These are phyloP conservation scores for grape (Vitis vinifera) DNA, from an alignment of 164 flowering plant genomes.

Conservation along the genomic window ASM3070453v1 NC_081812.1:22343001-22343500, in stretches of 20 bases:
- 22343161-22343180: neutral
- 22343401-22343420: slow-evolving; percentile 29
- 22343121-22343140: slow-evolving; percentile 86
- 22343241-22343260: slow-evolving; percentile 36
- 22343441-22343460: neutral
- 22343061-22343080: slow-evolving; percentile 70
- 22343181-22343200: neutral
- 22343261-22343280: slow-evolving; percentile 40
- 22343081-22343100: slow-evolving; percentile 68
- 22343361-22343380: slow-evolving; percentile 7
- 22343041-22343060: slow-evolving; percentile 66
- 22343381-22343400: slow-evolving; percentile 18
- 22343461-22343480: slow-evolving; percentile 6
- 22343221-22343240: neutral
- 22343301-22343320: slow-evolving; percentile 49
- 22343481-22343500: slow-evolving; percentile 8
- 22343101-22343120: slow-evolving; percentile 66
- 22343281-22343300: slow-evolving; percentile 64
- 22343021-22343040: slow-evolving; percentile 63
- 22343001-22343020: slow-evolving; percentile 51
- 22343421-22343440: slow-evolving; percentile 16
- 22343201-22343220: neutral
- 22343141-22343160: slow-evolving; percentile 6
- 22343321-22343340: slow-evolving; percentile 50
- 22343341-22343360: slow-evolving; percentile 44